These are phyloP conservation scores for Fusarium sp. DNA, from an alignment of 2,329 filamentous ascomycete species.

Conservation along the genomic window DNA sequence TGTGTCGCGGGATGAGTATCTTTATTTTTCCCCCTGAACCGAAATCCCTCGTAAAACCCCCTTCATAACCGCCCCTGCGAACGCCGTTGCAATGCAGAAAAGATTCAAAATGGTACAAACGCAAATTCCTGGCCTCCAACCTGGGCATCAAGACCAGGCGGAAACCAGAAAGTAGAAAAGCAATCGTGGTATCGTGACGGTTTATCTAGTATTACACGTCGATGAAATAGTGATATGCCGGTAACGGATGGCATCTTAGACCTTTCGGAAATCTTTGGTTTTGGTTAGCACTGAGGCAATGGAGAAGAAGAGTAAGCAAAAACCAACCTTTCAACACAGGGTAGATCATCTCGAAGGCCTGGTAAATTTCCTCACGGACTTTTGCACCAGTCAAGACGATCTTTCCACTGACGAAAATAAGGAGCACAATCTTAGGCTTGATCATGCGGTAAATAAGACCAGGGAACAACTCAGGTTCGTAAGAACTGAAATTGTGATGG, in stretches of 20 bases:
- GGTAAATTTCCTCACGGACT: conserved; percentile 97
- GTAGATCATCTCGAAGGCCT: conserved; percentile 97
- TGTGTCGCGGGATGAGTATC: conserved; percentile 54
- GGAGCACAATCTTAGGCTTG: conserved; percentile 97
- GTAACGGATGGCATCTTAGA: conserved; percentile 53
- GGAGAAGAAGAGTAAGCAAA: conserved; percentile 13
- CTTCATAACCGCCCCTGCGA: conserved; percentile 53
- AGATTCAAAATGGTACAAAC: conserved; percentile 55
- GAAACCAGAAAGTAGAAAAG: conserved; percentile 43
- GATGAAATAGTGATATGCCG: conserved; percentile 23
- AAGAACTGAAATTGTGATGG: conserved; percentile 99
- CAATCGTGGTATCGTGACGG: conserved; percentile 62
- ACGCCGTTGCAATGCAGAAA: conserved; percentile 70
- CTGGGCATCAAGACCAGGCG: conserved; percentile 44
- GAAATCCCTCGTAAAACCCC: conserved; percentile 48
- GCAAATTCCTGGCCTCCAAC: conserved; percentile 23
- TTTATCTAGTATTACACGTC: conserved; percentile 58
- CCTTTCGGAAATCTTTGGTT: conserved; percentile 66
- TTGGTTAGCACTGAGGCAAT: neutral
- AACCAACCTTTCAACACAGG: conserved; percentile 86
- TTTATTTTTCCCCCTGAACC: conserved; percentile 51
- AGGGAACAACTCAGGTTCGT: conserved; percentile 98
- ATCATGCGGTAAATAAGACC: conserved; percentile 99
- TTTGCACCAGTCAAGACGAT: conserved; percentile 98
- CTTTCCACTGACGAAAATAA: conserved; percentile 98